Evolutionary conservation across 495 filamentous ascomycete species (phyloP).

Genomic region (Apiosordaria backusii): DNA sequence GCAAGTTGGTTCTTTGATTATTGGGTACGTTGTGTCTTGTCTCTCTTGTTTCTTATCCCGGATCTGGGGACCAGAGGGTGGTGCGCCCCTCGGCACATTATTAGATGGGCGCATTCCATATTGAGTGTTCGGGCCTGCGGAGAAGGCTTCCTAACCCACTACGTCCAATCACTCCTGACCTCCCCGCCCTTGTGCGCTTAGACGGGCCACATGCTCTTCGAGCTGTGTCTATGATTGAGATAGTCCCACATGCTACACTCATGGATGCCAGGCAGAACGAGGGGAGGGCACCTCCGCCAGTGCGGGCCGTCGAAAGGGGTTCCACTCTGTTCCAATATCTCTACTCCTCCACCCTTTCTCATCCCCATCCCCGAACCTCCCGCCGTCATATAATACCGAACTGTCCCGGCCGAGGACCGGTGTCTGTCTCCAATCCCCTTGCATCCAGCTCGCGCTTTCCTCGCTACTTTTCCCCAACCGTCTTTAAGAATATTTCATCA

Average conservation of each 20-base stretch:
- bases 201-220: constrained; percentile 23
- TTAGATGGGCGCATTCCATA: constrained; percentile 29
- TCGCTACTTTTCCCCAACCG: not conserved
- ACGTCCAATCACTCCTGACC: constrained; percentile 37
- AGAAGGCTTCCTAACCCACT: constrained; percentile 34
- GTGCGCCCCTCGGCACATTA: constrained; percentile 37
- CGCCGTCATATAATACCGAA: constrained; percentile 25
- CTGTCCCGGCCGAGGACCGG: constrained; percentile 20
- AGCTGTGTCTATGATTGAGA: not conserved
- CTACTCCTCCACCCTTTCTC: not conserved
- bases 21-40: constrained; percentile 24
- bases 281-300: not conserved
- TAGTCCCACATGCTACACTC: not conserved
- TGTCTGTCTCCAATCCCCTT: not conserved
- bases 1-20: constrained; percentile 9
- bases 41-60: constrained; percentile 8
- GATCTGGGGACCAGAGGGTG: not conserved
- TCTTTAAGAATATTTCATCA: not conserved
- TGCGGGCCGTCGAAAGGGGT: not conserved
- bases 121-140: constrained; percentile 44
- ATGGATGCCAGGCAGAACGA: not conserved
- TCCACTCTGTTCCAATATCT: not conserved
- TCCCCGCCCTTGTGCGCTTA: constrained; percentile 21
- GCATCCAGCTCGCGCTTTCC: not conserved
- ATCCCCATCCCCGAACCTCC: constrained; percentile 9